A percentile compares a stretch with the other conserved stretches of the same genome.
phyloP scores from a whole-genome alignment of 129 eudicot species.

The Sambucus nigra region DNA sequence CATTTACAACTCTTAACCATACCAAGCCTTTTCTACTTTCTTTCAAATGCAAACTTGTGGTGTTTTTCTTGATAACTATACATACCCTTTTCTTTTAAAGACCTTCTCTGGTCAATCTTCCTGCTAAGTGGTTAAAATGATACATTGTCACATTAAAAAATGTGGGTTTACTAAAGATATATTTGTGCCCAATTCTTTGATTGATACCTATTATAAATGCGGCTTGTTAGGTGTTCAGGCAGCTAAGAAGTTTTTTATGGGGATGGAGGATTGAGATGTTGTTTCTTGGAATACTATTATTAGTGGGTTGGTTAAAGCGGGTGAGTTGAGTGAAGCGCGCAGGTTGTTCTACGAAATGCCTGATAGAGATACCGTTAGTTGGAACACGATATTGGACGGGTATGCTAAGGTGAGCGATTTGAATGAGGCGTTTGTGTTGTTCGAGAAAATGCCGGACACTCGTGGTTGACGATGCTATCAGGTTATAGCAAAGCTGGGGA shows the following conservation, averaged over 20 bases:
- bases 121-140: slow-evolving; percentile 35
- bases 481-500: slow-evolving; percentile 69
- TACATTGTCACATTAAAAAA: slow-evolving; percentile 50
- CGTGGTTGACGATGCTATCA: slow-evolving; percentile 79
- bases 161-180: slow-evolving; percentile 46
- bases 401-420: slow-evolving; percentile 56
- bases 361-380: slow-evolving; percentile 66
- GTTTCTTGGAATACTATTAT: slow-evolving; percentile 85
- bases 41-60: slow-evolving; percentile 41
- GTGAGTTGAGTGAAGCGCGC: slow-evolving; percentile 40
- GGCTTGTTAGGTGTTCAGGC: slow-evolving; percentile 48
- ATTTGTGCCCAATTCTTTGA: slow-evolving; percentile 60
- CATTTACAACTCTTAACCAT: slow-evolving; percentile 32
- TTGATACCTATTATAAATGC: slow-evolving; percentile 68
- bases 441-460: slow-evolving; percentile 59
- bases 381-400: slow-evolving; percentile 87
- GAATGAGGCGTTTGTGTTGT: slow-evolving; percentile 57
- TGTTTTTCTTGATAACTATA: slow-evolving; percentile 52
- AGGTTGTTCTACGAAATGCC: slow-evolving; percentile 84
- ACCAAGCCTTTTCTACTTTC: slow-evolving; percentile 38
- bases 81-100: slow-evolving; percentile 57
- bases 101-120: slow-evolving; percentile 32
- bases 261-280: slow-evolving; percentile 53
- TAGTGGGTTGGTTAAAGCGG: slow-evolving; percentile 47
- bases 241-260: slow-evolving; percentile 43